A percentile compares a stretch with the other conserved stretches of the same genome.
Conservation (phyloP, 2,329 filamentous ascomycete species). For the Aspergillus floridensis region DNA sequence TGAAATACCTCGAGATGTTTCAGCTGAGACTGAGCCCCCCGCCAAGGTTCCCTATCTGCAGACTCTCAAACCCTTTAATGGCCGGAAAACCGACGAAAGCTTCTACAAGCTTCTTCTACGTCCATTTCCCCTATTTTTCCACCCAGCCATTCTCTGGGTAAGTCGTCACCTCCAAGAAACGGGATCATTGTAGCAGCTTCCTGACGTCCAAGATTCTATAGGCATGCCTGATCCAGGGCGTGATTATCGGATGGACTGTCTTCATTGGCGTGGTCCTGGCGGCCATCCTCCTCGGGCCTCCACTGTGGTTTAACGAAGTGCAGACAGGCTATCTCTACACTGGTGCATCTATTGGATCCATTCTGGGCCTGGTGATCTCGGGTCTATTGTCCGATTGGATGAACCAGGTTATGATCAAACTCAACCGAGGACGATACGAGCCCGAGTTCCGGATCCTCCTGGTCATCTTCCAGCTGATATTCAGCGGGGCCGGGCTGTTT, state of each 20-base stretch:
- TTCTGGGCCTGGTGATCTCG: constrained; percentile 73
- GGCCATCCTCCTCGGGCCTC: constrained; percentile 76
- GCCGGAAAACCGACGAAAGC: constrained; percentile 73
- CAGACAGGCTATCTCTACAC: constrained; percentile 84
- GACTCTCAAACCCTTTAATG: constrained; percentile 70
- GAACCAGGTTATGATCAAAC: constrained; percentile 66
- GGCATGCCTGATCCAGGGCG: constrained; percentile 75
- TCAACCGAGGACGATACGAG: constrained; percentile 81
- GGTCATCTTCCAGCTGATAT: constrained; percentile 75
- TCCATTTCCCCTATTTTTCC: constrained; percentile 77
- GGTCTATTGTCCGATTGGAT: constrained; percentile 72
- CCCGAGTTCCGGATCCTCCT: constrained; percentile 86
- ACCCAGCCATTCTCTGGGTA: constrained; percentile 80
- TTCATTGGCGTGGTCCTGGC: constrained; percentile 82
- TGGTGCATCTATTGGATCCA: constrained; percentile 78
- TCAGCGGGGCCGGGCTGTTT: constrained; percentile 75
- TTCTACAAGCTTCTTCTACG: constrained; percentile 66
- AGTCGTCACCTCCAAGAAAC: constrained; percentile 37
- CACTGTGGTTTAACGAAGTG: constrained; percentile 77
- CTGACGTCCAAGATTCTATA: constrained; percentile 11
- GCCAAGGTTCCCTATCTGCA: constrained; percentile 58
- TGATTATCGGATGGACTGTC: constrained; percentile 92
- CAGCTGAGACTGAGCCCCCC: constrained; percentile 22
- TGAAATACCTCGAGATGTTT: constrained; percentile 4
- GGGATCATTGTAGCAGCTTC: not conserved